Percentiles rank a stretch among this genome's conserved stretches.
These are phyloP conservation scores for Pseudopediastrum boryanum DNA, from an alignment of 139 green algal species.

Conservation along the genomic window DNA sequence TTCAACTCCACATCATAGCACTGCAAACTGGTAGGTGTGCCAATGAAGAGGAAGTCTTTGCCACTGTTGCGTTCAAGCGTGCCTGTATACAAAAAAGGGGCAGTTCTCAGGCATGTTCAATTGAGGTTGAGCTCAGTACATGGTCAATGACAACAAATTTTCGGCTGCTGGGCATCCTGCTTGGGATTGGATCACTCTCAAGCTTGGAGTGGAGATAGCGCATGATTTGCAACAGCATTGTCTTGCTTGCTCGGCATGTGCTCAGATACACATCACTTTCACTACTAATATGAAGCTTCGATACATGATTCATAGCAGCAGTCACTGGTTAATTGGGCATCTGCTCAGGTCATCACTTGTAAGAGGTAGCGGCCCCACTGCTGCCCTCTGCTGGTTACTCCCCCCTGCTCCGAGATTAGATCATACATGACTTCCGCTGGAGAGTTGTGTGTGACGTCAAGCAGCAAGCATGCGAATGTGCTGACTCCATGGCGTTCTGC, in stretches of 20 bases:
- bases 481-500: background rate
- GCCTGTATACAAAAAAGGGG: slow-evolving; percentile 17
- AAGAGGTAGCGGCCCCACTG: too few species aligned
- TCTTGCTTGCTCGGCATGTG: too few species aligned
- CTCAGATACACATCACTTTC: too few species aligned
- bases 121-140: background rate
- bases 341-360: too few species aligned
- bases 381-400: background rate
- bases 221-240: background rate
- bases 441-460: background rate
- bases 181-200: background rate
- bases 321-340: too few species aligned
- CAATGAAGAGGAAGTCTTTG: slow-evolving; percentile 72
- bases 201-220: background rate
- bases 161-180: too few species aligned
- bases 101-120: background rate
- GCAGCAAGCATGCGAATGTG: too few species aligned
- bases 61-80: background rate
- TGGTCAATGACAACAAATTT: too few species aligned
- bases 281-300: too few species aligned
- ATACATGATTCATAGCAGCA: too few species aligned
- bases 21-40: slow-evolving; percentile 56
- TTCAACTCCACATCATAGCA: slow-evolving; percentile 74
- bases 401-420: background rate
- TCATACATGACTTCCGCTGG: background rate